Conservation (phyloP, 106 monocot species). For the Vanilla planifolia region DNA sequence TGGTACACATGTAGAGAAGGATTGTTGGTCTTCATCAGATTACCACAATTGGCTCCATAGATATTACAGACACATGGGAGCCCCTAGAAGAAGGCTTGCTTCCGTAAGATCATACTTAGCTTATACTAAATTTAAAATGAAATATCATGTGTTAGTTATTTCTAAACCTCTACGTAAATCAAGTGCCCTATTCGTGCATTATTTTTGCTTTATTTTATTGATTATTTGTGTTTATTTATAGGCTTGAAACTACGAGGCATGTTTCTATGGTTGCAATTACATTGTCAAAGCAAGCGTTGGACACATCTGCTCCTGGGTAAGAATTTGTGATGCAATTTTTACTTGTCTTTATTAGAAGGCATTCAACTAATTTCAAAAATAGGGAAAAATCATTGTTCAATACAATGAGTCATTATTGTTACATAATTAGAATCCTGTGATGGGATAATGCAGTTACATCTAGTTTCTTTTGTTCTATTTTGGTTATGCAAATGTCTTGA, state of each 20-base stretch:
- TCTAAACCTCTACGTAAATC: background rate
- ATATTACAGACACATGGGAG: slow-evolving; percentile 71
- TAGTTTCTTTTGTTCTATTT: too few species aligned
- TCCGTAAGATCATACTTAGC: slow-evolving; percentile 40
- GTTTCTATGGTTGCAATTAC: slow-evolving; percentile 42
- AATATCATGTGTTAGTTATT: background rate
- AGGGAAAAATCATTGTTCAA: too few species aligned
- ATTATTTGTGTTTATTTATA: slow-evolving; percentile 12
- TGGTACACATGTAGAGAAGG: slow-evolving; percentile 34
- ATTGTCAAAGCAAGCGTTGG: slow-evolving; percentile 28
- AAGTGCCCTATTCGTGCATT: too few species aligned
- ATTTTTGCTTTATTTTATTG: background rate
- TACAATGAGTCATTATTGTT: too few species aligned
- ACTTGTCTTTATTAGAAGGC: too few species aligned
- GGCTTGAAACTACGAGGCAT: slow-evolving; percentile 47
- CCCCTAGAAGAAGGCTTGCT: slow-evolving; percentile 69
- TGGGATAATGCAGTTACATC: too few species aligned
- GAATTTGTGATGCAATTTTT: background rate
- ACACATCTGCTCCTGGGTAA: slow-evolving; percentile 30
- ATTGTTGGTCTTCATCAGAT: slow-evolving; percentile 55
- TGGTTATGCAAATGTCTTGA: too few species aligned
- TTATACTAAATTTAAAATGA: background rate
- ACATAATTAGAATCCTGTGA: too few species aligned
- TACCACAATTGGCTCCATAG: slow-evolving; percentile 42
- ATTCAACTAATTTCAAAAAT: too few species aligned